Percentiles rank a stretch among this genome's conserved stretches.
These are phyloP conservation scores for Macroventuria anomochaeta DNA, from an alignment of 2,329 filamentous ascomycete species.

Conservation along the genomic window DNA sequence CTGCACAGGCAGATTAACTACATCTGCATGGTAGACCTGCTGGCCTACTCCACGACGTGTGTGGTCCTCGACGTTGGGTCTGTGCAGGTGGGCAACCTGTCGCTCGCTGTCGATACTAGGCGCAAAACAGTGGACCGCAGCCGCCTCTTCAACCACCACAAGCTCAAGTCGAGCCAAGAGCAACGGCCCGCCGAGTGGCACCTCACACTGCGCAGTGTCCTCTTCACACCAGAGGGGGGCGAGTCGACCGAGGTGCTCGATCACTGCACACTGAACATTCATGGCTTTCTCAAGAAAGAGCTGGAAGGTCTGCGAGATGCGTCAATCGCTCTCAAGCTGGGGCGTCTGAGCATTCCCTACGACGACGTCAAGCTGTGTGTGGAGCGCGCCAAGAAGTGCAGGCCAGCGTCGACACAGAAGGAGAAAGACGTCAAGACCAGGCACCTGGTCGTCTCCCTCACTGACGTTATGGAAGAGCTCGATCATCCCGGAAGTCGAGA, in stretches of 20 bases:
- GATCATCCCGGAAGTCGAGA: constrained; percentile 70
- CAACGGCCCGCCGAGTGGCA: constrained; percentile 91
- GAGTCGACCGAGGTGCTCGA: constrained; percentile 90
- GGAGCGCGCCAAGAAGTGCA: constrained; percentile 60
- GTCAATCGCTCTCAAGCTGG: constrained; percentile 87
- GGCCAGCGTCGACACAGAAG: constrained; percentile 28
- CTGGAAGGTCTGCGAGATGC: constrained; percentile 88
- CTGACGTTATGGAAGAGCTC: constrained; percentile 76
- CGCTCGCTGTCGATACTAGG: constrained; percentile 86
- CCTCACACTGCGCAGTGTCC: constrained; percentile 79
- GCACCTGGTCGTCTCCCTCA: constrained; percentile 67
- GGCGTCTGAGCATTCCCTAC: constrained; percentile 86
- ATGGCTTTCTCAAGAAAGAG: constrained; percentile 86
- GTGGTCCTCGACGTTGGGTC: constrained; percentile 82
- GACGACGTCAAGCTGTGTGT: constrained; percentile 78
- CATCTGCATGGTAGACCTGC: constrained; percentile 87
- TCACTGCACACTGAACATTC: constrained; percentile 84
- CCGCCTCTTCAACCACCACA: constrained; percentile 78
- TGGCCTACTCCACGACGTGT: constrained; percentile 79
- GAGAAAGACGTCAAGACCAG: constrained; percentile 32
- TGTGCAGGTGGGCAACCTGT: constrained; percentile 82
- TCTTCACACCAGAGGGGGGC: constrained; percentile 84
- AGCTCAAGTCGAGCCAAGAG: constrained; percentile 59
- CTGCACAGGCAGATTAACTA: constrained; percentile 87
- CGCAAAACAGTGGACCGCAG: constrained; percentile 90